Base-by-base conservation (phyloP, 2,329 filamentous ascomycete genomes). In the Clonostachys rosea region DNA sequence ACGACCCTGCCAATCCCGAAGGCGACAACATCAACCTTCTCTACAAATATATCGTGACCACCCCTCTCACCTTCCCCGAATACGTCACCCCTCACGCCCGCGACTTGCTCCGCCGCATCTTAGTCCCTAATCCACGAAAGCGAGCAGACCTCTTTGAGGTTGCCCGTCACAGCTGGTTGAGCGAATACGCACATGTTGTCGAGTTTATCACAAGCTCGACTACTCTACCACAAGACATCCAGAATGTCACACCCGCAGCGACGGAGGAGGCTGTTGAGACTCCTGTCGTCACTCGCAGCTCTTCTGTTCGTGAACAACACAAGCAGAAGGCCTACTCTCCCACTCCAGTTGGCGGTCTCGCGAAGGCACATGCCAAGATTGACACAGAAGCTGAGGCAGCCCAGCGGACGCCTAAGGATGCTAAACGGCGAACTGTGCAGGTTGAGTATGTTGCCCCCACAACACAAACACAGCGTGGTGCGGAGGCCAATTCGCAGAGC, bases 1-100 rank as follows among this genome's bases (percentile, higher is more conserved):
- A 99, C 63, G 94, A 99, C 60, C 94, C 94, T 53, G 94, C 91
- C 42, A 99, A 99, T 62, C 94, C 94, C 3, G 94, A 99, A 68
- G 94, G 94, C 55, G 94, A 99, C 66, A 99, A 99, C 64, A 99
- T 99, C 73, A 99, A 99, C 65, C 79, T 99, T 11, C 76, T 99
- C 30, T 99, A 99, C 79, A 97, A 97, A 72, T 99, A 99, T 70
- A 99, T 99, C 58, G 92, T 96, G 50, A 95, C 90, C 47, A 99
- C 94, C 2, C 91, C 92, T 35, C 80, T 99, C 40, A 97, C 92
- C 5, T 99, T 99, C 65, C 94, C 94, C 51, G 94, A 99, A 83
- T 97, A 97, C 64, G 94, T 99, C 56, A 96, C 94, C 8, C 94
- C 94, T 8, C 94, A 99, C 66, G 92, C 94, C 18, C 82, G 94